Evolutionary conservation across 371 early-diverging fungal species (phyloP).

Genomic region (Apophysomyces variabilis): DNA sequence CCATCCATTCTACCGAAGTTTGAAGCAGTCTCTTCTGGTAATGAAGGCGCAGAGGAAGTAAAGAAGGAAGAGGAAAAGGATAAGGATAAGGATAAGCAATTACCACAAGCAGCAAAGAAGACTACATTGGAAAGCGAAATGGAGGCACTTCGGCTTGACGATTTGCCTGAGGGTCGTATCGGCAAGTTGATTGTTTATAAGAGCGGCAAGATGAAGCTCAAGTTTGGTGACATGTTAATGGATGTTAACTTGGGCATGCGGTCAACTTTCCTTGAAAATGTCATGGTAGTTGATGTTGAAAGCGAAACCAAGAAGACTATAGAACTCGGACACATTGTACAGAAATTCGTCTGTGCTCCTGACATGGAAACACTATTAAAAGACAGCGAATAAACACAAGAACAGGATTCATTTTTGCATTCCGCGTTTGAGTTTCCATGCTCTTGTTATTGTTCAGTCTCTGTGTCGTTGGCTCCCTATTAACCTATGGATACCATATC

Average conservation of each 20-base stretch:
- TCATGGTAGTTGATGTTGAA: slow-evolving; percentile 62
- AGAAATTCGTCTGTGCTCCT: slow-evolving; percentile 69
- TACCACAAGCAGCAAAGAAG: slow-evolving; percentile 54
- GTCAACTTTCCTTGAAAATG: slow-evolving; percentile 63
- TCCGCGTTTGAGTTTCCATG: not conserved
- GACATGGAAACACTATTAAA: slow-evolving; percentile 61
- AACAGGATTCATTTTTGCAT: slow-evolving; percentile 2
- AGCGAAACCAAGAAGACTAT: slow-evolving; percentile 54
- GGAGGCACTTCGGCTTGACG: slow-evolving; percentile 35
- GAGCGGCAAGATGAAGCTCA: slow-evolving; percentile 75
- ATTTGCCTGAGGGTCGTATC: slow-evolving; percentile 63
- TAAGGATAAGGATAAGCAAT: slow-evolving; percentile 6
- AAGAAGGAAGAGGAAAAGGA: slow-evolving; percentile 28
- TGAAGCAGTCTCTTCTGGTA: slow-evolving; percentile 29
- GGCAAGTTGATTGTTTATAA: slow-evolving; percentile 72
- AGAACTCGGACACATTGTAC: slow-evolving; percentile 67
- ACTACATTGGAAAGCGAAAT: slow-evolving; percentile 36
- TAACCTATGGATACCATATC: slow-evolving; percentile 26
- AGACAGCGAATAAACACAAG: slow-evolving; percentile 24
- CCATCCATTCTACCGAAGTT: slow-evolving; percentile 51
- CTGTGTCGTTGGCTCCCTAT: slow-evolving; percentile 12
- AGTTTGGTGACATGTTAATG: slow-evolving; percentile 67
- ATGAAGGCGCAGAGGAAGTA: slow-evolving; percentile 9
- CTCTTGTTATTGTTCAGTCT: slow-evolving; percentile 3
- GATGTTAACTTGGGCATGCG: slow-evolving; percentile 66